phyloP scores from a whole-genome alignment of 257 asterid genomes.

The Scutellaria galericulata region DNA sequence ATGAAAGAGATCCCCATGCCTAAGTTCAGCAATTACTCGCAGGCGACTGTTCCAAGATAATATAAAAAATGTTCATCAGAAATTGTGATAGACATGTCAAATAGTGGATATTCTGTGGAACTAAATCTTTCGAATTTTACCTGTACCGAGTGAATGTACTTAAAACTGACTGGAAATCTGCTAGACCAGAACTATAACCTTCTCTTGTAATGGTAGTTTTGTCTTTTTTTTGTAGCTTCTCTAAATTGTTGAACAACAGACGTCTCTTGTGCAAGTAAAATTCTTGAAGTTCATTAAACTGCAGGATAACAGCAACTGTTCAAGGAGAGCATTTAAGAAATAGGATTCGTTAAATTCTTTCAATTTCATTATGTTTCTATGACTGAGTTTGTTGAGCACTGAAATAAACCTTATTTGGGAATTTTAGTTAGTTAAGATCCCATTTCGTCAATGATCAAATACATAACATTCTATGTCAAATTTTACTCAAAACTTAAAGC shows the following conservation, averaged over 20 bases:
- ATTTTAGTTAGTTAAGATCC: neutral
- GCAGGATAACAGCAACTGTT: slow-evolving; percentile 39
- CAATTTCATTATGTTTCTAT: neutral
- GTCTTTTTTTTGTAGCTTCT: slow-evolving; percentile 51
- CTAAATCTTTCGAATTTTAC: slow-evolving; percentile 36
- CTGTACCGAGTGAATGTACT: slow-evolving; percentile 84
- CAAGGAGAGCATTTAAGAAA: slow-evolving; percentile 28
- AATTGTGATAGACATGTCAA: slow-evolving; percentile 32
- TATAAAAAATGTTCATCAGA: slow-evolving; percentile 19
- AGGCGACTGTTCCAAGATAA: slow-evolving; percentile 66
- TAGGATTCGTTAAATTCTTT: slow-evolving; percentile 3
- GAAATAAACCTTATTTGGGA: neutral
- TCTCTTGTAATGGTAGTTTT: slow-evolving; percentile 49
- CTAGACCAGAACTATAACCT: slow-evolving; percentile 74
- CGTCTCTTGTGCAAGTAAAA: slow-evolving; percentile 84
- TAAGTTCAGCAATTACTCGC: slow-evolving; percentile 82
- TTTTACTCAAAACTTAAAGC: neutral
- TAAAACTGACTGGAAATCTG: slow-evolving; percentile 81
- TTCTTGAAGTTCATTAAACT: slow-evolving; percentile 89
- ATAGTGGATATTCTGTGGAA: slow-evolving; percentile 31
- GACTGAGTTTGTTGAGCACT: neutral
- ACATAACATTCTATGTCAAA: neutral
- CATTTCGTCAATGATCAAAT: neutral
- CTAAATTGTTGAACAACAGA: slow-evolving; percentile 48
- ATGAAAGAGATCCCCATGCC: slow-evolving; percentile 83